Base-by-base conservation (phyloP, 2,329 filamentous ascomycete genomes). In the Gaeumannomyces tritici region DNA sequence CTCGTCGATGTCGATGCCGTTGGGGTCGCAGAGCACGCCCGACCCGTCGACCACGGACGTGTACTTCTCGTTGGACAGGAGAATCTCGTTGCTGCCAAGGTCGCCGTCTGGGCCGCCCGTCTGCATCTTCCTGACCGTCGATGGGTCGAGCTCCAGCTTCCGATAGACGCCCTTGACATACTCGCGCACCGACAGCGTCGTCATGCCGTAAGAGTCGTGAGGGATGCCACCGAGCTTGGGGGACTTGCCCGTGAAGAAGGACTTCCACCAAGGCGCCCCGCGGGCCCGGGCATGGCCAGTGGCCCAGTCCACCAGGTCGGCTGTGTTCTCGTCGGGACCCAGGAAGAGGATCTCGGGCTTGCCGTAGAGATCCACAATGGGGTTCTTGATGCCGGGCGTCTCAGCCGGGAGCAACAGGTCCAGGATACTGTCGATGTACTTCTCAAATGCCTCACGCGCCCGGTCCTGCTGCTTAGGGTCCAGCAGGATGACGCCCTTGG, bases 241-340 rank as follows among this genome's bases (percentile, higher is more conserved):
- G 69, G 91, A 96, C 83, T 99, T 99, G 71, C 95, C 95, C 2
- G 95, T 99, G 83, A 99, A 99, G 85, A 99, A 99, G 0, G 95
- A 99, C 82, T 99, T 99, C 95, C 95, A 99, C 91, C 93, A 99
- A 31, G 92, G 91, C 5, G 95, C 95, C 57, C 92, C 92, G 69
- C 95, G 88, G 65, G 80, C 79, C 61, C 91, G 86, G 64, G 95
- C 95, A 75, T 99, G 95, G 75, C 95, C 89, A 1, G 95, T 99
- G n/a, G 95, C 95, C 95, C 95, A 99, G 76, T 99, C 88, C 61
- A 99, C 95, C 42, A 99, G 83, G 71, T 96, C 91, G 27, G 95
- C 95, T 1, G 95, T 99, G 79, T 99, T 99, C 86, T 99, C 95
- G 68, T 99, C 95, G 0, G 95, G 95, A 42, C 95, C 95, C 91